A percentile compares a stretch with the other conserved stretches of the same genome.
phyloP scores from a whole-genome alignment of 768 basidiomycete species.

The Macrolepiota dolichaula region DNA sequence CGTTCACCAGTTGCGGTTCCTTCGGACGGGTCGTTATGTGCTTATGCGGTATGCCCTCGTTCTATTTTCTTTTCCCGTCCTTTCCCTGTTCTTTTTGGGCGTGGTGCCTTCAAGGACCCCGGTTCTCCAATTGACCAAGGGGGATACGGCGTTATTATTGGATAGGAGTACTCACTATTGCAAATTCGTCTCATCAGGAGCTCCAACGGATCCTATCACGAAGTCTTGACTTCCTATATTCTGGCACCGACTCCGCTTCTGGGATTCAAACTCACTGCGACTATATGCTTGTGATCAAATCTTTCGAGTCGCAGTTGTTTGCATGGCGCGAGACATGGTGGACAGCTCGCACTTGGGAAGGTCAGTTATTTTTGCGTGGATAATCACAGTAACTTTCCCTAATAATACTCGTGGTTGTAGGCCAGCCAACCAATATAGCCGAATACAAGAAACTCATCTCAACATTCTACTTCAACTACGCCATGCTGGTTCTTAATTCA shows the following conservation, averaged over 20 bases:
- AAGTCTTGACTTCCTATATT: conserved; percentile 88
- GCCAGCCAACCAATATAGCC: conserved; percentile 17
- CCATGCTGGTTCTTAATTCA: conserved; percentile 86
- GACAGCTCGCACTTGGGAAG: conserved; percentile 25
- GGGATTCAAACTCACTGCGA: conserved; percentile 84
- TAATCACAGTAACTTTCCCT: not conserved
- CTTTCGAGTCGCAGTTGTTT: conserved; percentile 75
- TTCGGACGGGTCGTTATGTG: conserved; percentile 66
- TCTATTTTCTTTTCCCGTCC: conserved; percentile 12
- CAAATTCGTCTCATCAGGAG: conserved; percentile 41
- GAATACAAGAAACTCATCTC: conserved; percentile 52
- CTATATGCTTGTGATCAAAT: conserved; percentile 79
- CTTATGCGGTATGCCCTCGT: conserved; percentile 60
- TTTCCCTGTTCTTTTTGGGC: not conserved
- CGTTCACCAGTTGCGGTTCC: conserved; percentile 58
- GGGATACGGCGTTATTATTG: not conserved
- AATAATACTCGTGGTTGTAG: conserved; percentile 16
- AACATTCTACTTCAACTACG: conserved; percentile 82
- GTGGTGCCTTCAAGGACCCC: not conserved
- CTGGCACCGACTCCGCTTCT: conserved; percentile 71
- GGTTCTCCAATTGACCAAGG: not conserved
- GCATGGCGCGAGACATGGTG: conserved; percentile 59
- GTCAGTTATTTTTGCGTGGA: conserved; percentile 20
- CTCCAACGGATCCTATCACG: conserved; percentile 87
- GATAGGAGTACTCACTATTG: conserved; percentile 6